Conservation (phyloP, 192 early-diverging fungal species). For the Podochytrium sp. region DNA sequence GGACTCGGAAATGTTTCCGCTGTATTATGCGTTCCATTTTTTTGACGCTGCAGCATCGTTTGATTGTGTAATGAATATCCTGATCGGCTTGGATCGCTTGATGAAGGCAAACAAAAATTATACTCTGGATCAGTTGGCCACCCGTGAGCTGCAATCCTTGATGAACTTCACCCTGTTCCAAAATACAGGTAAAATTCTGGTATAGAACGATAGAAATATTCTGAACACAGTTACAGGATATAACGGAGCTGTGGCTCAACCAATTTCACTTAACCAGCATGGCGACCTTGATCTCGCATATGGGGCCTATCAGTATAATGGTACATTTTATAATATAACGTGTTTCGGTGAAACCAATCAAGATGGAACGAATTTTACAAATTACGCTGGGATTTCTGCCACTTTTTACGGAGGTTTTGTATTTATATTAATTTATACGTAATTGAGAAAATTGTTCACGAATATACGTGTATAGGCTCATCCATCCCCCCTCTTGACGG, state of each 20-base stretch:
- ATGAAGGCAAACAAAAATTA: background rate
- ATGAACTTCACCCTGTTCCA: background rate
- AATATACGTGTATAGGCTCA: too few species aligned
- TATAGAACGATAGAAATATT: background rate
- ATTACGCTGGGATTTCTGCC: background rate
- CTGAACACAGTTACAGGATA: too few species aligned
- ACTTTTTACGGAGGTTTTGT: slow-evolving; percentile 5
- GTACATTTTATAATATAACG: background rate
- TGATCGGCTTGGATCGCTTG: slow-evolving; percentile 1
- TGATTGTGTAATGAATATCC: slow-evolving; percentile 12
- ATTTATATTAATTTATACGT: too few species aligned
- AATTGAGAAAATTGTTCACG: too few species aligned
- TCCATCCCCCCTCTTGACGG: background rate
- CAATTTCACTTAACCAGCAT: background rate
- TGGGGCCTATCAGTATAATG: background rate
- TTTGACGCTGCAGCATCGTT: too few species aligned
- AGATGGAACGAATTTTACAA: background rate
- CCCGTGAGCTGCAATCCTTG: background rate
- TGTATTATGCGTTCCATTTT: background rate
- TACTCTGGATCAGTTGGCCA: background rate
- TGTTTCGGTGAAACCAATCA: slow-evolving; percentile 12
- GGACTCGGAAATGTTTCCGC: background rate
- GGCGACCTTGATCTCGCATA: slow-evolving; percentile 10
- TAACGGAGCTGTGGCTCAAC: background rate
- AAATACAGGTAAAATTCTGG: background rate